phyloP scores from a whole-genome alignment of 164 flowering plant genomes.

The Annona cherimola region DNA sequence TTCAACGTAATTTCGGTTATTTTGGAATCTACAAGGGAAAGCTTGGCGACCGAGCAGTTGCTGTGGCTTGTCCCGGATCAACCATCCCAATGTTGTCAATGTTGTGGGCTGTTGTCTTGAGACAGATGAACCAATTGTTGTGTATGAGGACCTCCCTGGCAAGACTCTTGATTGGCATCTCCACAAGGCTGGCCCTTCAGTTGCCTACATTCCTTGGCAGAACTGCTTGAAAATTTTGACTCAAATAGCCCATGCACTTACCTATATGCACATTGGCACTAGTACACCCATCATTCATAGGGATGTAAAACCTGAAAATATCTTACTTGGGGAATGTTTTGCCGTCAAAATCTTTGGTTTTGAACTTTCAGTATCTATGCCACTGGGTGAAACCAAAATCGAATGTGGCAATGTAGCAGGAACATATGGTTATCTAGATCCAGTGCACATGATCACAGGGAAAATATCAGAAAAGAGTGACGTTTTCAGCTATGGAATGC shows the following conservation, averaged over 20 bases:
- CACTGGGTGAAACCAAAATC: not conserved
- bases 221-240: not conserved
- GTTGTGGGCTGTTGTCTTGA: slow-evolving; percentile 25
- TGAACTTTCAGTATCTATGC: not conserved
- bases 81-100: slow-evolving; percentile 22
- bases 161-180: slow-evolving; percentile 19
- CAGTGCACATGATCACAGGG: not conserved
- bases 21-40: not conserved
- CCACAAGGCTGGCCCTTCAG: no score
- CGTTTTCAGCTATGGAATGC: not conserved
- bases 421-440: not conserved
- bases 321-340: not conserved
- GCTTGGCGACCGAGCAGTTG: not conserved
- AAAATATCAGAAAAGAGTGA: not conserved
- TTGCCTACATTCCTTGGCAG: not conserved
- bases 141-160: slow-evolving; percentile 19
- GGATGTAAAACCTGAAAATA: not conserved
- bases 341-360: not conserved
- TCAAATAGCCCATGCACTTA: not conserved
- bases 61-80: slow-evolving; percentile 10
- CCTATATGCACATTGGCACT: not conserved
- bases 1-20: no score
- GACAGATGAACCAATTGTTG: slow-evolving; percentile 20
- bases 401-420: not conserved
- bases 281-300: not conserved